Base-by-base conservation (phyloP, 139 green algal species). In the Klebsormidium nitens region DNA sequence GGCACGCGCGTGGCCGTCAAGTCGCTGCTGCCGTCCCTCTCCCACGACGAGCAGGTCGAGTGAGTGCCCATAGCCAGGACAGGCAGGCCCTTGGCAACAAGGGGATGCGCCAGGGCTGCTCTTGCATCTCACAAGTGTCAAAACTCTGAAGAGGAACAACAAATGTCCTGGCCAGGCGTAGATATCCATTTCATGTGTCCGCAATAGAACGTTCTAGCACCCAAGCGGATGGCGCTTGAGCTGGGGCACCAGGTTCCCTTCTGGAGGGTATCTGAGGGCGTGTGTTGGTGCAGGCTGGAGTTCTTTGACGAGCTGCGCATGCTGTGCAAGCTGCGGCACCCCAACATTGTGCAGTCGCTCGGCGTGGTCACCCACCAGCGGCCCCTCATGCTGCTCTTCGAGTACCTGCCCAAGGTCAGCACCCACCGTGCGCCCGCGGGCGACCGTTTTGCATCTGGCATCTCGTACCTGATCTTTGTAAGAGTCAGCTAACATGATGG, bases 321-420 rank as follows among this genome's bases (percentile, higher is more conserved):
- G 48, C 72, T 87, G 67, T 50, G n/a, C 6, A 84, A 76, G 55
- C 59, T 87, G 32, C 64, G 73, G 1, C 81, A 87, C 52, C 81
- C 81, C 5, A 75, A 87, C 64, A 78, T 86, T 23, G 80, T 87
- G 28, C 82, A 87, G 74, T 87, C 86, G 48, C 49, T 87, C n/a
- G 76, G 79, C 2, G 68, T 36, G 2, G 0, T 69, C 59, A 65
- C 60, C 29, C 11, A 37, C 32, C 2, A 14, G 14, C 14, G 17
- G 31, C 56, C 56, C 14, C 56, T 64, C 14, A 64, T 64, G 56
- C 14, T 64, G 14, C 14, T 64, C 35, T 34, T 17, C 35, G 56
- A 64, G 31, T 64, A 64, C 17, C 56, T 64, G 52, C 29, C 59
- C 6, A 69, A 72, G 63, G 68, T 75, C 26, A 71, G 38, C 35